Evolutionary conservation across 805 yeast genomes (phyloP).

Genomic region (Maudiozyma saulgeensis): DNA sequence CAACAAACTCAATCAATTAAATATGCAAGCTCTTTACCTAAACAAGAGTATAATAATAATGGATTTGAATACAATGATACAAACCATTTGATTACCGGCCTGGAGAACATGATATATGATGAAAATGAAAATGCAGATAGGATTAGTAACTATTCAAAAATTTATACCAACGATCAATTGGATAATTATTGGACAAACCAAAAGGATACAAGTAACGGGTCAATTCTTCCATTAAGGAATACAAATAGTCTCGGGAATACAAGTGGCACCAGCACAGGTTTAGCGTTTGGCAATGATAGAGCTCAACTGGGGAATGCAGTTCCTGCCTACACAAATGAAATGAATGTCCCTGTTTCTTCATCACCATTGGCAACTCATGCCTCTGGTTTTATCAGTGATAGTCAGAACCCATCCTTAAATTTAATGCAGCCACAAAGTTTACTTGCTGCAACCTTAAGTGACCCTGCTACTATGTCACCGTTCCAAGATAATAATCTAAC

Average conservation of each 20-base stretch:
- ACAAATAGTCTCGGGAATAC: background rate
- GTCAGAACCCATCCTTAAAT: slow-evolving; percentile 1
- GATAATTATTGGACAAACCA: slow-evolving; percentile 27
- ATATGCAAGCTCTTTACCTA: background rate
- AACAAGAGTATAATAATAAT: slow-evolving; percentile 4
- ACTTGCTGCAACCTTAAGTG: slow-evolving; percentile 11
- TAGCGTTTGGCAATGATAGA: background rate
- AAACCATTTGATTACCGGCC: slow-evolving; percentile 24
- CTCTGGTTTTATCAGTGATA: background rate
- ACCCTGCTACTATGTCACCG: slow-evolving; percentile 6
- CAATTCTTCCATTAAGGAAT: slow-evolving; percentile 1
- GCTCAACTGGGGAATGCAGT: background rate
- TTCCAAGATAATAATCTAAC: slow-evolving; percentile 2
- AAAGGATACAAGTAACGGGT: slow-evolving; percentile 1
- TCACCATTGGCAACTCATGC: background rate
- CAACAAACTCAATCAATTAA: background rate
- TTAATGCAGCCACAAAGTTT: slow-evolving; percentile 12
- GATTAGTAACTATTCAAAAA: slow-evolving; percentile 24
- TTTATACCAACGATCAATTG: slow-evolving; percentile 29
- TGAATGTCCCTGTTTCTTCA: background rate
- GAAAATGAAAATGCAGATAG: slow-evolving; percentile 24
- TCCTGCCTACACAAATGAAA: background rate
- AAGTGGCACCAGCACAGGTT: background rate
- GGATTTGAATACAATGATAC: slow-evolving; percentile 21
- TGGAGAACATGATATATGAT: slow-evolving; percentile 26